phyloP scores from a whole-genome alignment of 768 basidiomycete species.

The Pleurotus platypus region DNA sequence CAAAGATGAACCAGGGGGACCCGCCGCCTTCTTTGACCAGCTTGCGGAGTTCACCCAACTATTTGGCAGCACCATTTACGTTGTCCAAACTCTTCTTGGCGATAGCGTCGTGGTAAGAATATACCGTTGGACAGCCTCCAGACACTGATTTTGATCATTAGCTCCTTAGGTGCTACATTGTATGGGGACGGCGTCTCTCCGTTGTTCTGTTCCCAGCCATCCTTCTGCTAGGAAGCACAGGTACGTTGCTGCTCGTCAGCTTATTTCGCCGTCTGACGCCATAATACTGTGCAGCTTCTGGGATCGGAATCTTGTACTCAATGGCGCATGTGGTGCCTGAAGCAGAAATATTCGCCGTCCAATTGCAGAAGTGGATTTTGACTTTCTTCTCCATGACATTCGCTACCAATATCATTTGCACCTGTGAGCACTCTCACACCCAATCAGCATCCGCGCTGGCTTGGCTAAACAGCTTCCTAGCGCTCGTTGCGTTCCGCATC shows the following conservation, averaged over 20 bases:
- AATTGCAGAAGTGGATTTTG: constrained; percentile 33
- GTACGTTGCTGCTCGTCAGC: constrained; percentile 12
- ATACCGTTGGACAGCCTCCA: background rate
- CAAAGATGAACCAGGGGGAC: constrained; percentile 20
- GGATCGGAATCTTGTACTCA: constrained; percentile 27
- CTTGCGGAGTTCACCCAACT: constrained; percentile 31
- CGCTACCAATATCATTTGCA: constrained; percentile 33
- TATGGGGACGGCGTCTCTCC: constrained; percentile 21
- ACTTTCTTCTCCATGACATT: constrained; percentile 35
- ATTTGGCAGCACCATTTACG: constrained; percentile 32
- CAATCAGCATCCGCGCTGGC: too few species aligned
- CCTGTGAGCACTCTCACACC: constrained; percentile 16
- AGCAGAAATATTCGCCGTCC: constrained; percentile 25
- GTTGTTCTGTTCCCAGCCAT: constrained; percentile 23
- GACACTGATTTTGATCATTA: constrained; percentile 3
- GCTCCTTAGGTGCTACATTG: constrained; percentile 29
- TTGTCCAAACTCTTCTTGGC: constrained; percentile 33
- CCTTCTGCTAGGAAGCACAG: constrained; percentile 26
- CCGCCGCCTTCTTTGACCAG: constrained; percentile 27
- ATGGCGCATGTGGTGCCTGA: constrained; percentile 23
- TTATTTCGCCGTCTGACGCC: background rate
- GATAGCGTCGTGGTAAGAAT: constrained; percentile 30
- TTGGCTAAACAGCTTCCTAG: constrained; percentile 10
- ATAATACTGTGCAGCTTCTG: constrained; percentile 15
- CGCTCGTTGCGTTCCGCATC: constrained; percentile 28